Evolutionary conservation across 805 yeast genomes (phyloP).

Genomic region (Saturnispora dispora): DNA sequence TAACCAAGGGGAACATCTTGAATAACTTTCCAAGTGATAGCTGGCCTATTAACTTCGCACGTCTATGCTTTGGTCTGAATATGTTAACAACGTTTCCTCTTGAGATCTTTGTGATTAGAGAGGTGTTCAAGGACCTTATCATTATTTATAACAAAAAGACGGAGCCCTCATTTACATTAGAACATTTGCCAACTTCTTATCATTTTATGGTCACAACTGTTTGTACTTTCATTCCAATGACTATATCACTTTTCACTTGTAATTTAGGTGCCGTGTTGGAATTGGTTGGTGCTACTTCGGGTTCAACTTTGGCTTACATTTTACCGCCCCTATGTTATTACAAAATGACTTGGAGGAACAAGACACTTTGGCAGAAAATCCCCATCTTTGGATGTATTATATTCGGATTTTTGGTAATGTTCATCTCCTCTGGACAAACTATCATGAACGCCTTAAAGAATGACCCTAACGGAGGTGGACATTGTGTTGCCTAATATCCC

Average conservation of each 20-base stretch:
- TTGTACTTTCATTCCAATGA: constrained; percentile 61
- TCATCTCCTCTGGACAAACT: constrained; percentile 73
- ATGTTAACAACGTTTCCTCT: constrained; percentile 90
- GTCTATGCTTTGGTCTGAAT: constrained; percentile 84
- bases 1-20: constrained; percentile 77
- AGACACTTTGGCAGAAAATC: constrained; percentile 34
- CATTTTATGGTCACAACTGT: constrained; percentile 60
- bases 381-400: constrained; percentile 53
- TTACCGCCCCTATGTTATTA: constrained; percentile 80
- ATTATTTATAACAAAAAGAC: constrained; percentile 19
- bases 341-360: constrained; percentile 46
- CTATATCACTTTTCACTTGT: constrained; percentile 70
- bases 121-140: constrained; percentile 64
- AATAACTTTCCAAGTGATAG: constrained; percentile 80
- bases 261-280: constrained; percentile 85
- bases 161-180: constrained; percentile 15
- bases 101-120: constrained; percentile 84
- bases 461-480: constrained; percentile 33
- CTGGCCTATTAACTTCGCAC: constrained; percentile 69
- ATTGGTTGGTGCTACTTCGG: constrained; percentile 86
- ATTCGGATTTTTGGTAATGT: constrained; percentile 73
- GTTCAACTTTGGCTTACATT: constrained; percentile 86
- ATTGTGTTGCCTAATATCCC: constrained; percentile 32
- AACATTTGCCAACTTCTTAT: constrained; percentile 29
- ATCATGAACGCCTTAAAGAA: constrained; percentile 35